Conservation (phyloP, 129 eudicot species). For the Smallanthus sonchifolius region DNA sequence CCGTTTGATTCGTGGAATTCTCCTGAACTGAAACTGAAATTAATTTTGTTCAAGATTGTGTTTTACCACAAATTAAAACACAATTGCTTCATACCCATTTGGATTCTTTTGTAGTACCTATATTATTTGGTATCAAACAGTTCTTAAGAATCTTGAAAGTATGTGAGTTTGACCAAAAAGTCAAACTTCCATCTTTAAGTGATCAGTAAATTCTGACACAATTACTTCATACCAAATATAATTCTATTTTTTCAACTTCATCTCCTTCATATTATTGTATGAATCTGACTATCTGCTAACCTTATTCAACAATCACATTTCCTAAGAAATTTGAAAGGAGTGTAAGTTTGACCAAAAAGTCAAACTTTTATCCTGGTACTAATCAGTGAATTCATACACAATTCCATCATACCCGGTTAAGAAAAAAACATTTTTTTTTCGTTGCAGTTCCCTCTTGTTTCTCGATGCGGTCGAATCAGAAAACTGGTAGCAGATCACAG, state of each 20-base stretch:
- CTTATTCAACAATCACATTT: not conserved
- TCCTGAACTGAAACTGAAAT: too few relatives aligned
- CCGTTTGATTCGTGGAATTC: too few relatives aligned
- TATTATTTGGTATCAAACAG: not conserved
- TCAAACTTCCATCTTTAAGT: not conserved
- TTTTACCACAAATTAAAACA: not conserved
- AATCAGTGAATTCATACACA: not conserved
- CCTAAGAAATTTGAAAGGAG: not conserved
- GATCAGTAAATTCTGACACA: not conserved
- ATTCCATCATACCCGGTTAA: not conserved
- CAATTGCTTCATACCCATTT: not conserved
- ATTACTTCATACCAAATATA: not conserved
- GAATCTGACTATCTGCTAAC: not conserved
- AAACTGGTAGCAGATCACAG: slow-evolving; percentile 69
- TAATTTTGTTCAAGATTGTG: too few relatives aligned
- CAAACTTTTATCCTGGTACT: not conserved
- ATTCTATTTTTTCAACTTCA: not conserved
- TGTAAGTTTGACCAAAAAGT: slow-evolving; percentile 18
- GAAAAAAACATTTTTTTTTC: not conserved
- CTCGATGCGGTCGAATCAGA: slow-evolving; percentile 81
- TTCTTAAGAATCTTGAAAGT: not conserved
- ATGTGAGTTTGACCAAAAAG: slow-evolving; percentile 4
- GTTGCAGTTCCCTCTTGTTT: slow-evolving; percentile 91
- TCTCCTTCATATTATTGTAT: not conserved
- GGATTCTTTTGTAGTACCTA: too few relatives aligned